phyloP scores from a whole-genome alignment of 2,329 filamentous ascomycete species.

The Sporothrix schenckii region DNA sequence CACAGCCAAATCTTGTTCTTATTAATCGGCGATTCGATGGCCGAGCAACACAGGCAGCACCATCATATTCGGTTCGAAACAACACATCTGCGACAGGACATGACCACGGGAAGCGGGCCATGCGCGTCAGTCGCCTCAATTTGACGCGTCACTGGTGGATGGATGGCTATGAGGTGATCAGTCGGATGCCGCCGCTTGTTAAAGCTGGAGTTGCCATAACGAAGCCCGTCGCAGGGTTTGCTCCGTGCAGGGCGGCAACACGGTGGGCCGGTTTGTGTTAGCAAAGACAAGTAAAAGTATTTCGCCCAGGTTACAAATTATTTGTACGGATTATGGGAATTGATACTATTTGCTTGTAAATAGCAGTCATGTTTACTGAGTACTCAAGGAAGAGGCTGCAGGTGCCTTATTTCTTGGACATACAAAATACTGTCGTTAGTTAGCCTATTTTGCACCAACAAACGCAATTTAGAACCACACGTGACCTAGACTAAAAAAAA shows the following conservation, averaged over 20 bases:
- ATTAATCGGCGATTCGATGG: not conserved
- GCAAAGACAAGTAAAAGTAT: no score
- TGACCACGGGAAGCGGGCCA: no score
- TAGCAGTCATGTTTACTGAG: no score
- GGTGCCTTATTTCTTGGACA: no score
- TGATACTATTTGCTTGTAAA: not conserved
- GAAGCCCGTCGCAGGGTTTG: slow-evolving; percentile 33
- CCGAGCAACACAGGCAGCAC: slow-evolving; percentile 12
- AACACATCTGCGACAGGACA: not conserved
- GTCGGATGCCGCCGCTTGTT: slow-evolving; percentile 31
- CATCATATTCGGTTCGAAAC: not conserved
- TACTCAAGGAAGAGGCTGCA: no score
- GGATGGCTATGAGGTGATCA: slow-evolving; percentile 32
- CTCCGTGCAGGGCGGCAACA: slow-evolving; percentile 27
- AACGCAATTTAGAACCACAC: not conserved
- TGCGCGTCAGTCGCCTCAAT: slow-evolving; percentile 34
- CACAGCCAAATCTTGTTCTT: slow-evolving; percentile 4
- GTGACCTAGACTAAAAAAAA: not conserved
- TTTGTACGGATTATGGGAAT: not conserved
- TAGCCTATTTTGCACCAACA: not conserved
- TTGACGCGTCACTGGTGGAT: slow-evolving; percentile 36
- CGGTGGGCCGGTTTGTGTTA: slow-evolving; percentile 25
- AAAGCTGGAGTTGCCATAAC: slow-evolving; percentile 25
- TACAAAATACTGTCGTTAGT: no score
- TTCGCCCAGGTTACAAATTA: not conserved